Conservation (phyloP, 2,329 filamentous ascomycete genomes). For the Cylindrodendrum hubeiense region DNA sequence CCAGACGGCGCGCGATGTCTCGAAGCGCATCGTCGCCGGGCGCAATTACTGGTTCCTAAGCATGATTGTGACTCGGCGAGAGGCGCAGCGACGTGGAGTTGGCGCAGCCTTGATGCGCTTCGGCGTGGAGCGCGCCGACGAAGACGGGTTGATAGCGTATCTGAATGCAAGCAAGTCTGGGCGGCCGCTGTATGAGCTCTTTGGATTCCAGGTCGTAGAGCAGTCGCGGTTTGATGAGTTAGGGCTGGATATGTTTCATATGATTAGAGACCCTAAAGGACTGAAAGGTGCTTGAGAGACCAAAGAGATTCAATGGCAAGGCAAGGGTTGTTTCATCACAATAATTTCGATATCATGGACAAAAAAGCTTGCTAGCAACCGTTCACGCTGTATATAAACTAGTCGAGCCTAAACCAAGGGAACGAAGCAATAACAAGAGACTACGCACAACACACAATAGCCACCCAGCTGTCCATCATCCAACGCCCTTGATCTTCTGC, state of each 20-base stretch:
- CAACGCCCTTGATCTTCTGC: slow-evolving; percentile 37
- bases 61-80: slow-evolving; percentile 48
- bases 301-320: no score
- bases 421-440: slow-evolving; percentile 32
- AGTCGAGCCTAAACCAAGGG: slow-evolving; percentile 24
- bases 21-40: slow-evolving; percentile 40
- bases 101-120: slow-evolving; percentile 49
- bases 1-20: slow-evolving; percentile 43
- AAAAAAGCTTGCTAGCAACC: background rate
- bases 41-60: slow-evolving; percentile 50
- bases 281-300: background rate
- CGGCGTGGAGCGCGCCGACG: slow-evolving; percentile 47
- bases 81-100: slow-evolving; percentile 48
- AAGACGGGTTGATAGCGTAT: slow-evolving; percentile 45
- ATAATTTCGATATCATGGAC: background rate
- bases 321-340: no score
- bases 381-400: slow-evolving; percentile 23
- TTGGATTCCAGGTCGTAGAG: slow-evolving; percentile 44
- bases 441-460: slow-evolving; percentile 28
- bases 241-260: slow-evolving; percentile 45
- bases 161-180: slow-evolving; percentile 46
- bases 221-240: slow-evolving; percentile 35
- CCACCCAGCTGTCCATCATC: slow-evolving; percentile 18
- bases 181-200: slow-evolving; percentile 44
- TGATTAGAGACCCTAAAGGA: slow-evolving; percentile 40